Evolutionary conservation across 1,284 basidiomycete genomes (phyloP).

Genomic region (Clitocybe nebularis): DNA sequence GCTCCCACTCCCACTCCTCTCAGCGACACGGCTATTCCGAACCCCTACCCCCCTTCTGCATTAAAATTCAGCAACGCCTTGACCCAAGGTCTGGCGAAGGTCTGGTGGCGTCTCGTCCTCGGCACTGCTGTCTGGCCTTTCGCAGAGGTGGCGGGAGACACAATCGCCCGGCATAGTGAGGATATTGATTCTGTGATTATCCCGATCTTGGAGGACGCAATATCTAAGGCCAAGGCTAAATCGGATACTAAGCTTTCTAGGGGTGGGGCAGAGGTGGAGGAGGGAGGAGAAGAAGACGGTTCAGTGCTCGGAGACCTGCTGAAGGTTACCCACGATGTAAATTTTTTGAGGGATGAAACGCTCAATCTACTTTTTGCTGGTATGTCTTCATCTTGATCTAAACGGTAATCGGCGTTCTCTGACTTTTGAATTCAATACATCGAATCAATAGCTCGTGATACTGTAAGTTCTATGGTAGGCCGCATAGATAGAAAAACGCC

Average conservation of each 20-base stretch:
- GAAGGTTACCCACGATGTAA: constrained; percentile 20
- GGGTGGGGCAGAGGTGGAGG: constrained; percentile 20
- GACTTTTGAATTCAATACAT: constrained; percentile 24
- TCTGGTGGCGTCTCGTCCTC: too few species aligned
- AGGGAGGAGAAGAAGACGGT: constrained; percentile 28
- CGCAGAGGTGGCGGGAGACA: background rate
- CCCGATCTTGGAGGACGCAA: constrained; percentile 44
- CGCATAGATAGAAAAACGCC: too few species aligned
- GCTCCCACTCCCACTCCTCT: too few species aligned
- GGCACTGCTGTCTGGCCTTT: too few species aligned
- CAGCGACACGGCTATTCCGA: too few species aligned
- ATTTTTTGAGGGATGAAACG: constrained; percentile 31
- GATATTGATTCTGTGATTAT: constrained; percentile 17
- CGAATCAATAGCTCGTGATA: background rate
- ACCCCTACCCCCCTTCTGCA: too few species aligned
- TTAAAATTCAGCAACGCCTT: too few species aligned
- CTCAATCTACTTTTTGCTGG: constrained; percentile 10
- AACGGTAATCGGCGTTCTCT: constrained; percentile 39
- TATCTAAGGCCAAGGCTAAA: constrained; percentile 36
- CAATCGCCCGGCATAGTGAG: constrained; percentile 11
- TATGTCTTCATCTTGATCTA: constrained; percentile 9
- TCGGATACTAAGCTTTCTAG: constrained; percentile 8
- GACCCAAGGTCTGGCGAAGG: too few species aligned
- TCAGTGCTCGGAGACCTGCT: constrained; percentile 42
- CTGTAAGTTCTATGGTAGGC: constrained; percentile 23